Evolutionary conservation across 805 yeast species (phyloP).

Genomic region (Ogataea neopini): DNA sequence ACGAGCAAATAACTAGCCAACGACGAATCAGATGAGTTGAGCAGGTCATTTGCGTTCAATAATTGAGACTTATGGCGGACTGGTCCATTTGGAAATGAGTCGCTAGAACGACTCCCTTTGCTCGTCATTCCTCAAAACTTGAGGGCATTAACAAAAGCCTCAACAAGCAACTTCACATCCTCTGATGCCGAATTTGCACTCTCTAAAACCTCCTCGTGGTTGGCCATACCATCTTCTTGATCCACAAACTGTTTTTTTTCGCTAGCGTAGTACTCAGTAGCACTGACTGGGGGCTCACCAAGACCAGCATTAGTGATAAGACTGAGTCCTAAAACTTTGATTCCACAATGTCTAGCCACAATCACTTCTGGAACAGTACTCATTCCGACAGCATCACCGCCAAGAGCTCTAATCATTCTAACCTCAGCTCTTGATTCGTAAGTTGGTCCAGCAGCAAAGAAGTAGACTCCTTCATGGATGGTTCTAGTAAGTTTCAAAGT

Average conservation of each 20-base stretch:
- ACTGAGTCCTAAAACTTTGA: conserved; percentile 81
- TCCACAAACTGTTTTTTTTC: conserved; percentile 28
- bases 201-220: conserved; percentile 88
- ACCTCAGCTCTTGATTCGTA: conserved; percentile 92
- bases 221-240: conserved; percentile 73
- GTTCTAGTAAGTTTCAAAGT: conserved; percentile 49
- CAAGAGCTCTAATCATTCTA: conserved; percentile 65
- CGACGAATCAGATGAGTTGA: no score
- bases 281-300: conserved; percentile 66
- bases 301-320: conserved; percentile 85
- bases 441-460: conserved; percentile 89
- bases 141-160: conserved; percentile 47
- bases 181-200: conserved; percentile 77
- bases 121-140: background rate
- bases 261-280: conserved; percentile 43
- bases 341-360: conserved; percentile 85
- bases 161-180: conserved; percentile 75
- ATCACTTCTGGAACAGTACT: conserved; percentile 96
- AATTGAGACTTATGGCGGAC: no score
- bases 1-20: no score
- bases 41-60: no score
- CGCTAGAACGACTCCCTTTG: no score
- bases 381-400: conserved; percentile 97
- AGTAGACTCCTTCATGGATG: conserved; percentile 85
- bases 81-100: no score